These are phyloP conservation scores for Euphorbia lathyris DNA, from an alignment of 345 rosid genomes.

Conservation along the genomic window DNA sequence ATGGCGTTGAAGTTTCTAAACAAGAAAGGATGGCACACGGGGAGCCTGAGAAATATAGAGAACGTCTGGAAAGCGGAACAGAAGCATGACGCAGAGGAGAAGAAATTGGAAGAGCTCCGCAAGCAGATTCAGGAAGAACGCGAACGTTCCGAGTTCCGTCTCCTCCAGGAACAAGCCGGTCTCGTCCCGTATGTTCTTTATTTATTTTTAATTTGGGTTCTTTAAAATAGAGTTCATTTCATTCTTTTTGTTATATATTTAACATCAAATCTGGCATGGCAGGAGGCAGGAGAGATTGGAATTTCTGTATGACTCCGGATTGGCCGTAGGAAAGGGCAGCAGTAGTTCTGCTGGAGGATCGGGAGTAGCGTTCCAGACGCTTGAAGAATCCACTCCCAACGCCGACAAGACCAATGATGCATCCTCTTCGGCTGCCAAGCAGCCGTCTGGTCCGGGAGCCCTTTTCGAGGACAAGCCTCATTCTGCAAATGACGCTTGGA, in stretches of 20 bases:
- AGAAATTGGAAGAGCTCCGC: slow-evolving; percentile 90
- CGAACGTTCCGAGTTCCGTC: slow-evolving; percentile 86
- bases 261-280: slow-evolving; percentile 9
- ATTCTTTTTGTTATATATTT: background rate
- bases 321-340: slow-evolving; percentile 70
- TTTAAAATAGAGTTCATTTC: slow-evolving; percentile 18
- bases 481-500: slow-evolving; percentile 86
- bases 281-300: slow-evolving; percentile 98
- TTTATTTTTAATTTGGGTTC: background rate
- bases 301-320: slow-evolving; percentile 86
- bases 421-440: slow-evolving; percentile 28
- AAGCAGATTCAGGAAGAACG: slow-evolving; percentile 90
- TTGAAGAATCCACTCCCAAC: slow-evolving; percentile 31
- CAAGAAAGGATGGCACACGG: slow-evolving; percentile 99
- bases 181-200: slow-evolving; percentile 61
- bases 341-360: slow-evolving; percentile 35
- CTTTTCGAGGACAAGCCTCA: slow-evolving; percentile 81
- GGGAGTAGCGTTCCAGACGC: slow-evolving; percentile 68
- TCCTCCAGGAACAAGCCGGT: slow-evolving; percentile 92
- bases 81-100: slow-evolving; percentile 92
- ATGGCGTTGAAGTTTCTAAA: slow-evolving; percentile 98
- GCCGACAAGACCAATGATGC: background rate
- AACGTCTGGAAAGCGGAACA: slow-evolving; percentile 99
- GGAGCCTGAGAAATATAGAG: slow-evolving; percentile 92
- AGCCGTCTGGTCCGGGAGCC: slow-evolving; percentile 65